Base-by-base conservation (phyloP, 148 eudicot genomes). In the Diospyros kaki region DNA sequence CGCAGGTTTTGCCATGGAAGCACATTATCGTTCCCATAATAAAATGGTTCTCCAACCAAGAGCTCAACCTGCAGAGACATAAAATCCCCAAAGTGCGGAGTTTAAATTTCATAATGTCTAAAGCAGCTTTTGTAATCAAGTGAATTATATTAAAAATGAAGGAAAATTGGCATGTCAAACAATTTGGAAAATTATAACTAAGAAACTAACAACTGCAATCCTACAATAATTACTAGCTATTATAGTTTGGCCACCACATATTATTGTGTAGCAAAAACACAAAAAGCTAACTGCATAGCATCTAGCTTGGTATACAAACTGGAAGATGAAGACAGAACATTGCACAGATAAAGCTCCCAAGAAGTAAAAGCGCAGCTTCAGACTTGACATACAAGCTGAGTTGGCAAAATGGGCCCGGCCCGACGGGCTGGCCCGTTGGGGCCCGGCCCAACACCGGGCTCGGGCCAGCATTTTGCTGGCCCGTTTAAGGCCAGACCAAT, bases 1-100 rank as follows among this genome's bases (percentile, higher is more conserved):
- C 94, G 92, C 73, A 93, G 83, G 81, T 85, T 86, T 78, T 88
- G 91, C 98, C 98, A 93, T 67, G 98, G 98, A 79, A 93, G 94
- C 80, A 80, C 75, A 77, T 65, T 75, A 2, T 93, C 94, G 69
- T 79, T 82, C 61, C 98, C 98, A 78, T 84, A 80, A 77, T 93
- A 93, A 81, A 88, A 93, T 18, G 97, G 98, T 83, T 93, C 98
- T 63, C 89, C 98, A 81, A 88, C 78, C 59, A 93, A 83, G 15
- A 93, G 76, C 75, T 91, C 89, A 78, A 91, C 86, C 98, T 93
- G 87, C 81, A 75, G 18, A 44, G 52, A 76, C 58, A 74, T 13
- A 13, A 68, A 14, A 73, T 59, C 40, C 13, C 39, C 39, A 42
- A 66, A 4, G 65, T n/a, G 61, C 59, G 10, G 10, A 44, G 41